Conservation (phyloP, 148 eudicot genomes). For the Euryodendron excelsum region DNA sequence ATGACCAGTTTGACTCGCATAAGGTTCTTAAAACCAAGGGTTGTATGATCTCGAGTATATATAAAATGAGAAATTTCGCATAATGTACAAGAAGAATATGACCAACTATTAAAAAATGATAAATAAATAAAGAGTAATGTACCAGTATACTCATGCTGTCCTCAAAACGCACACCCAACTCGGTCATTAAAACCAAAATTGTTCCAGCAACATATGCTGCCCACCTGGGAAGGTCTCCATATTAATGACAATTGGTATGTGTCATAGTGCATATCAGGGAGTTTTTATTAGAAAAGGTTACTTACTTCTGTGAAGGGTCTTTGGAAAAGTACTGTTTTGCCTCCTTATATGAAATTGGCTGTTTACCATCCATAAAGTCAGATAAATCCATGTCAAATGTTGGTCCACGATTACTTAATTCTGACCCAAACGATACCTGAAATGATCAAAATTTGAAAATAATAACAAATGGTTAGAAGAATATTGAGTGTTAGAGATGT, state of each 20-base stretch:
- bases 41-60: not conserved
- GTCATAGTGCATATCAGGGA: not conserved
- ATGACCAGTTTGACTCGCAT: too few species aligned
- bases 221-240: conserved; percentile 53
- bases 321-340: conserved; percentile 65
- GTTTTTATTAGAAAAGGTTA: conserved; percentile 9
- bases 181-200: conserved; percentile 83
- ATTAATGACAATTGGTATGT: conserved; percentile 3
- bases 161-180: conserved; percentile 69
- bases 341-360: conserved; percentile 73
- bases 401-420: conserved; percentile 84
- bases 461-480: not conserved
- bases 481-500: too few species aligned
- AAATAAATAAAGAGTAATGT: conserved; percentile 7
- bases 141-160: conserved; percentile 90
- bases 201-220: conserved; percentile 97
- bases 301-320: conserved; percentile 89
- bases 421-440: conserved; percentile 92
- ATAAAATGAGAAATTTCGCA: not conserved
- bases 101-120: not conserved
- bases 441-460: not conserved
- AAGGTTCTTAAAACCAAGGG: not conserved
- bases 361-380: conserved; percentile 73
- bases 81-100: not conserved
- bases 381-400: conserved; percentile 93